Base-by-base conservation (phyloP, 192 early-diverging fungal species). In the Lunasporangiospora selenospora region DNA sequence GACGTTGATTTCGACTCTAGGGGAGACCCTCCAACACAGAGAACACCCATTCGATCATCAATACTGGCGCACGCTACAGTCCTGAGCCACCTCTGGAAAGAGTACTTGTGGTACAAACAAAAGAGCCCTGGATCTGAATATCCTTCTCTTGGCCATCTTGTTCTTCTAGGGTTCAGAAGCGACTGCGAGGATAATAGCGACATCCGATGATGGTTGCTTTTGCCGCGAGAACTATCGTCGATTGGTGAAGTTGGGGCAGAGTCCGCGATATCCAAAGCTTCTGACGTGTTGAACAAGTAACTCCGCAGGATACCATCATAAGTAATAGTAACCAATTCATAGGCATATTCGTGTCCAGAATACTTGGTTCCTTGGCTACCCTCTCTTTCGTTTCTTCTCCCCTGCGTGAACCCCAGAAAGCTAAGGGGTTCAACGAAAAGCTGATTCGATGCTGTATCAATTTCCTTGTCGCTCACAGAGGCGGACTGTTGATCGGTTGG, bases 281-380 rank as follows among this genome's bases (percentile, higher is more conserved):
- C 70, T 12, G 65, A 19, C 8, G 62, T 60, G 64, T 86, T 87
- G 41, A 86, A 63, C 30, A 86, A 63, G 54, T 85, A 86, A 43
- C 81, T 83, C 43, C 83, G 67, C 5, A 86, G 60, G 15, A 77
- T 55, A 29, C 85, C 77, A 39, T 80, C 81, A 58, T 81, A 85
- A 6, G 78, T 85, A 53, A 86, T 65, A 11, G 77, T 63, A 18
- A 86, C 19, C 3, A 86, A 62, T 50, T 85, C 81, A 45, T 86
- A 81, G 16, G 79, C 76, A 44, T 86, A 86, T 3, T 36, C 27
- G 36, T 85, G 57, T 2, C 77, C 83, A 9, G 83, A 64, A 41
- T 61, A 78, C 12, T 39, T 34, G 8, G 77, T 18, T 18, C 44
- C 40, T 24, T 24, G 33, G 5, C 43, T 43, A 12, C 40, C 65